Evolutionary conservation across 2,329 filamentous ascomycete genomes (phyloP).

Genomic region (Epicoccum sorghinum): DNA sequence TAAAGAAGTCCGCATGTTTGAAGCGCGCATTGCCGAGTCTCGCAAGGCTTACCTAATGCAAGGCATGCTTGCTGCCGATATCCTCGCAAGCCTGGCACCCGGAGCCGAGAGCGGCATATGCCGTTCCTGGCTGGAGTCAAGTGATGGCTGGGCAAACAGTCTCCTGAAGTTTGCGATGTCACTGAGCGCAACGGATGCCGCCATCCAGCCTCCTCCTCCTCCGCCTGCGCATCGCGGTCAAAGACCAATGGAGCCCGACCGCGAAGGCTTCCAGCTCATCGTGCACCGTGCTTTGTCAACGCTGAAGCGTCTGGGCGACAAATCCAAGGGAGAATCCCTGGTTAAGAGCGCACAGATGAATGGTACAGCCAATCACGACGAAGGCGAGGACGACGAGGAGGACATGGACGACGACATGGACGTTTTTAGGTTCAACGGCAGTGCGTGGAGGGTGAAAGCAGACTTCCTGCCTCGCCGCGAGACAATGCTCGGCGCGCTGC

Average conservation of each 20-base stretch:
- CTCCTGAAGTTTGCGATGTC: constrained; percentile 77
- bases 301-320: constrained; percentile 55
- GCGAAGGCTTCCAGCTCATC: constrained; percentile 47
- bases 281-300: constrained; percentile 55
- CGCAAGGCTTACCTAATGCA: constrained; percentile 92
- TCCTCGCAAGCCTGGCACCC: constrained; percentile 76
- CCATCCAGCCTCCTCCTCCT: constrained; percentile 31
- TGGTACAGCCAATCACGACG: constrained; percentile 33
- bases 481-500: constrained; percentile 54
- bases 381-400: constrained; percentile 34
- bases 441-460: constrained; percentile 42
- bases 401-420: constrained; percentile 43
- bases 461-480: constrained; percentile 55
- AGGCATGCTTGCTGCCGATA: constrained; percentile 87
- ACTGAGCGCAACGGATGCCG: constrained; percentile 53
- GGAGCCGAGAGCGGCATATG: constrained; percentile 75
- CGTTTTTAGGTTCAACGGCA: constrained; percentile 38
- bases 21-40: constrained; percentile 73
- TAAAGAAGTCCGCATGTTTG: constrained; percentile 43
- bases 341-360: constrained; percentile 38
- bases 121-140: constrained; percentile 79
- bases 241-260: constrained; percentile 42
- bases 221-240: constrained; percentile 41
- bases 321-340: constrained; percentile 45
- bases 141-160: constrained; percentile 82